These are phyloP conservation scores for Cercophora newfieldiana DNA, from an alignment of 495 filamentous ascomycete species.

Conservation along the genomic window DNA sequence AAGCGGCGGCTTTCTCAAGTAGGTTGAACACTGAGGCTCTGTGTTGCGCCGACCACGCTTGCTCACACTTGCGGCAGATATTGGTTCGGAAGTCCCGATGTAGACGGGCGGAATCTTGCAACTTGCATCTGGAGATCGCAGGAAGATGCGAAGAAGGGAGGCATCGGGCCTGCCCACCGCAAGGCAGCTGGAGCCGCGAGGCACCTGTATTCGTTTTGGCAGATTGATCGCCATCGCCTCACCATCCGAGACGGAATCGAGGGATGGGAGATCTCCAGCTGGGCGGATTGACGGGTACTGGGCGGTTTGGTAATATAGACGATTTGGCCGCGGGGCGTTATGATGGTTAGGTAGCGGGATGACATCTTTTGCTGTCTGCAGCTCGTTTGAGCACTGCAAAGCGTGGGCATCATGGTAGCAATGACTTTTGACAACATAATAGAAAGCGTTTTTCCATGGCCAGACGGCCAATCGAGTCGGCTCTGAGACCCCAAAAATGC, in stretches of 20 bases:
- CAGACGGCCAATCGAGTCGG: not conserved
- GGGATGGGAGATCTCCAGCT: constrained; percentile 61
- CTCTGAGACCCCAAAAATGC: not conserved
- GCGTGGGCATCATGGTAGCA: not conserved
- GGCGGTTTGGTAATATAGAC: not conserved
- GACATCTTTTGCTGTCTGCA: not conserved
- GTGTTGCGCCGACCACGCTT: not conserved
- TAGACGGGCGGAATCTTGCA: constrained; percentile 65
- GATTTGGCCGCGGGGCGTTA: not conserved
- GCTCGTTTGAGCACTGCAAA: not conserved
- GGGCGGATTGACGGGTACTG: constrained; percentile 38
- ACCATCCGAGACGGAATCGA: constrained; percentile 56
- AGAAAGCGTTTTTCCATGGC: not conserved
- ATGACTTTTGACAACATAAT: not conserved
- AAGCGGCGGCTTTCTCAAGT: constrained; percentile 83
- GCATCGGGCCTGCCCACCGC: constrained; percentile 58
- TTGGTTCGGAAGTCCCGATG: constrained; percentile 75
- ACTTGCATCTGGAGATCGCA: constrained; percentile 75
- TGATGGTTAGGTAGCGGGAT: not conserved
- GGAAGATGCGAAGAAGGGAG: constrained; percentile 68
- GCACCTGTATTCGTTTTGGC: constrained; percentile 56
- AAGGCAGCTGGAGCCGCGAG: constrained; percentile 52
- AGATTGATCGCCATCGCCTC: constrained; percentile 64
- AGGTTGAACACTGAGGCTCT: constrained; percentile 24
- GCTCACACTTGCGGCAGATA: constrained; percentile 50